Conservation (phyloP, 2,329 filamentous ascomycete genomes). For the Stagonosporopsis cucurbitacearum region DNA sequence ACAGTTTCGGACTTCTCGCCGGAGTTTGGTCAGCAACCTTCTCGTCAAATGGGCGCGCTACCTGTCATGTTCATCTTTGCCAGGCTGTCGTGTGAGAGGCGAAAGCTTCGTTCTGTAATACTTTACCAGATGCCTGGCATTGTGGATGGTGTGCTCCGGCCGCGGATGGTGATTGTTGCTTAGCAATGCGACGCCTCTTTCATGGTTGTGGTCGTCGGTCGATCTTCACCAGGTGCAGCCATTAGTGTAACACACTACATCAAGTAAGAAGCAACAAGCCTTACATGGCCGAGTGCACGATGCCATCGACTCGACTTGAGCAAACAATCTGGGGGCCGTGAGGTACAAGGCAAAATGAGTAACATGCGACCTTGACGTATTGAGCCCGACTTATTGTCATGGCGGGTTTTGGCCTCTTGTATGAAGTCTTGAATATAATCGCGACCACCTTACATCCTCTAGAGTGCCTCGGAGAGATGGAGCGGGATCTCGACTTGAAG, state of each 20-base stretch:
- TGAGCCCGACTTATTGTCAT: too few relatives aligned
- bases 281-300: neutral
- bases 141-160: constrained; percentile 2
- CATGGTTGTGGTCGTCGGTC: too few relatives aligned
- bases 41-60: neutral
- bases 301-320: neutral
- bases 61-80: neutral
- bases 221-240: constrained; percentile 10
- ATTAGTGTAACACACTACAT: neutral
- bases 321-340: neutral
- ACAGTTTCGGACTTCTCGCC: constrained; percentile 18
- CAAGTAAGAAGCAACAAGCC: neutral
- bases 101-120: neutral
- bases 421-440: too few relatives aligned
- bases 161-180: constrained; percentile 15
- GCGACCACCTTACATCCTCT: too few relatives aligned
- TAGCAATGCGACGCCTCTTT: constrained; percentile 3
- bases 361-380: too few relatives aligned
- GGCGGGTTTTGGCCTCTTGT: too few relatives aligned
- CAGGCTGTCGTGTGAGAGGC: neutral
- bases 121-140: neutral
- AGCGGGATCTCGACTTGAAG: too few relatives aligned
- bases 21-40: neutral
- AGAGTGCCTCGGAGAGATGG: too few relatives aligned
- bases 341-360: neutral